Conservation (phyloP, 2,329 filamentous ascomycete species). For the Raffaelea albimanens region DNA sequence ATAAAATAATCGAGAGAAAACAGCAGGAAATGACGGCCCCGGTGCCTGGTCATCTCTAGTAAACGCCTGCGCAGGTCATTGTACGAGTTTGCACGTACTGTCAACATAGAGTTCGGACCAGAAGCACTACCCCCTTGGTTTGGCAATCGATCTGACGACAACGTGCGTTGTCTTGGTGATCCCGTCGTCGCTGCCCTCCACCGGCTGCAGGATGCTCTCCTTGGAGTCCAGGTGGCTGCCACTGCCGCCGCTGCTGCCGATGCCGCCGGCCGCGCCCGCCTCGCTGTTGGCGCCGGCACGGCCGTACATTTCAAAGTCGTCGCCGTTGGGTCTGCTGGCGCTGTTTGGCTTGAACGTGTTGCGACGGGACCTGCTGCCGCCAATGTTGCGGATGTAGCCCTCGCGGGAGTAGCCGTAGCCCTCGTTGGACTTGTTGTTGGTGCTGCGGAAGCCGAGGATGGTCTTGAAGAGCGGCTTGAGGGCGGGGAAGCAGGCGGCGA, state of each 20-base stretch:
- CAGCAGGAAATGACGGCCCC: not conserved
- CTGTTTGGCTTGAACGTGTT: not conserved
- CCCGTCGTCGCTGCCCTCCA: not conserved
- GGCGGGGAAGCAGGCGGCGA: constrained; percentile 15
- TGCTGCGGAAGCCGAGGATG: constrained; percentile 1
- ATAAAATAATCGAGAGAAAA: not conserved
- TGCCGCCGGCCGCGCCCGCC: too few species aligned
- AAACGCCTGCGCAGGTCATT: too few species aligned
- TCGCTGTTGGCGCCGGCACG: too few species aligned
- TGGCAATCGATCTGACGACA: not conserved
- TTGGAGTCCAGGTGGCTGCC: not conserved
- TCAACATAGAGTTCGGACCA: not conserved
- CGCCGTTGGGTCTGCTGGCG: not conserved
- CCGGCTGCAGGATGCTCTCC: not conserved
- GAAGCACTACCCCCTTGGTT: not conserved
- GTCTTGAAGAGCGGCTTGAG: constrained; percentile 13
- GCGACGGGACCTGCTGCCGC: not conserved
- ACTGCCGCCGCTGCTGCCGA: not conserved
- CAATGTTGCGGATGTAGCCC: not conserved
- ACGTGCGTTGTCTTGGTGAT: constrained; percentile 5
- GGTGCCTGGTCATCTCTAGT: too few species aligned
- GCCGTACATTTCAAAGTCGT: constrained; percentile 2
- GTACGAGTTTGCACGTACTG: not conserved
- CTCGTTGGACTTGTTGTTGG: not conserved
- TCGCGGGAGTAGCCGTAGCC: not conserved